Base-by-base conservation (phyloP, 305 asterid species). In the Fraxinus platypoda region DNA sequence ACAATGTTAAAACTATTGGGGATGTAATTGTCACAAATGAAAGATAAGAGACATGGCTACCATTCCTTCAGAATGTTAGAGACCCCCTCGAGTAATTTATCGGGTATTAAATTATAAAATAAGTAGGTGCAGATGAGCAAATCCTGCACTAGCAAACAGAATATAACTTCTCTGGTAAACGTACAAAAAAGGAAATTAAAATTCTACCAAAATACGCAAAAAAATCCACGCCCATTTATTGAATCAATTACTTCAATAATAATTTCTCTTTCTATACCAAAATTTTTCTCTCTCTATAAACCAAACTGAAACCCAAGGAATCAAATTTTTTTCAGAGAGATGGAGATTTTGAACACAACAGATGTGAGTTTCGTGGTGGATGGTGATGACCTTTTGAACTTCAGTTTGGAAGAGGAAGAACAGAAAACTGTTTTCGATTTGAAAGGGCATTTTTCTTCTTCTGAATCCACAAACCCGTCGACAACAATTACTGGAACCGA, bases 331-430 rank as follows among this genome's bases (percentile, higher is more conserved):
- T 33, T 17, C 79, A 41, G 13, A 70, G 77, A 75, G 64, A 80
- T 79, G 86, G 81, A 79, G 62, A 84, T 78, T 84, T 54, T 87
- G 86, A 83, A 86, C 84, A 66, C 85, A 19, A 52, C 41, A 12
- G 88, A 80, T 21, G 66, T 82, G 57, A 81, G 90, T 88, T 89
- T 92, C 82, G 28, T 81, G 68, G 88, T 86, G 34, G 96, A 86
- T 66, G 95, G 91, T 6, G 93, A 92, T 8, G 93, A 90, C 90
- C 88, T 93, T 68, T 88, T 94, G 78, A 82, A 93, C 90, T 94
- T 92, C 84, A 82, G 88, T 64, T 88, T 94, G 83, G 95, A 75
- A 54, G 87, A 79, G 8, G 87, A 81, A 30, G 88, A 79, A 8
- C 70, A 4, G 79, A 87, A 31, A 41, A 74, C 82, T 66, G 78